Conservation (phyloP, 495 filamentous ascomycete species). For the Aspergillus diversus region DNA sequence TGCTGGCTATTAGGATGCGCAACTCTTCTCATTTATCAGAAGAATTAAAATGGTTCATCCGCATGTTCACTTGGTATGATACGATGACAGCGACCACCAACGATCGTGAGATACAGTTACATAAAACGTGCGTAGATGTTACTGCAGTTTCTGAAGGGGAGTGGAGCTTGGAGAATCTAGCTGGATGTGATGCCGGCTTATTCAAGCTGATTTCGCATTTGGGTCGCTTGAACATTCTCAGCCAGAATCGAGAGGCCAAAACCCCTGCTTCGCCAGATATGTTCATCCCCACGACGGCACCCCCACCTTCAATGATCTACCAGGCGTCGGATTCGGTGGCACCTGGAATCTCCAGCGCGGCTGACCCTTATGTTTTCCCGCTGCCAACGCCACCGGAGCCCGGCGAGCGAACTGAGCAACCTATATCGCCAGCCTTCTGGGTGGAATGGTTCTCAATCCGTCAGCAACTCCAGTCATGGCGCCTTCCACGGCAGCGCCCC, state of each 20-base stretch:
- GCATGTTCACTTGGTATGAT: conserved; percentile 96
- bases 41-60: conserved; percentile 88
- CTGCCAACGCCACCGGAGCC: conserved; percentile 35
- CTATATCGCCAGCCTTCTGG: conserved; percentile 69
- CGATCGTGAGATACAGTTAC: conserved; percentile 87
- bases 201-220: conserved; percentile 79
- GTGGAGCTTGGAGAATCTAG: conserved; percentile 81
- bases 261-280: conserved; percentile 34
- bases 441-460: conserved; percentile 82
- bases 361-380: conserved; percentile 31
- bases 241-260: conserved; percentile 67
- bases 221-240: conserved; percentile 86
- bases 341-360: conserved; percentile 15
- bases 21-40: conserved; percentile 60
- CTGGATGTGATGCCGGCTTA: conserved; percentile 81
- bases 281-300: conserved; percentile 35
- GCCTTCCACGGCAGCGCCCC: conserved; percentile 59
- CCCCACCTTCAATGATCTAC: conserved; percentile 46
- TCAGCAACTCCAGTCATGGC: conserved; percentile 77
- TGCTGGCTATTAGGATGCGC: conserved; percentile 75
- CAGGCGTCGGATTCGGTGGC: conserved; percentile 28
- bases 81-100: conserved; percentile 93
- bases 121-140: conserved; percentile 68
- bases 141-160: conserved; percentile 68
- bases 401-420: conserved; percentile 27